A percentile compares a stretch with the other conserved stretches of the same genome.
These are phyloP conservation scores for Pseudocercospora crystallina DNA, from an alignment of 2,329 filamentous ascomycete species.

Conservation along the genomic window DNA sequence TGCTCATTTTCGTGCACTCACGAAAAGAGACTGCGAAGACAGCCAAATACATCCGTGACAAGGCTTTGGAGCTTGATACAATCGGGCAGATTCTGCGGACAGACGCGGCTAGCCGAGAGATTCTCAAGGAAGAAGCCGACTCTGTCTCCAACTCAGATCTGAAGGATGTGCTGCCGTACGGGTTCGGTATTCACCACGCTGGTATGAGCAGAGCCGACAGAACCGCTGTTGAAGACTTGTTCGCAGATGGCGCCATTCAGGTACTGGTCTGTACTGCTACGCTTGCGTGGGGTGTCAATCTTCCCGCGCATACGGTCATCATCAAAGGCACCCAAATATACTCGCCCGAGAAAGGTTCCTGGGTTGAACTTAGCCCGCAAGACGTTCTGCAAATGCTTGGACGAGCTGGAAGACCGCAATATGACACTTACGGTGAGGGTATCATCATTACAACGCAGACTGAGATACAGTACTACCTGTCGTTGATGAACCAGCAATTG, in stretches of 20 bases:
- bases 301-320: conserved; percentile 95
- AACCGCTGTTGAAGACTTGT: conserved; percentile 91
- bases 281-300: conserved; percentile 97
- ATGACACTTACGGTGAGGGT: conserved; percentile 95
- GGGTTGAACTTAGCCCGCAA: conserved; percentile 96
- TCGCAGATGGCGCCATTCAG: conserved; percentile 85
- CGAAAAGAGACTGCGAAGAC: conserved; percentile 98
- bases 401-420: conserved; percentile 92
- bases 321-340: conserved; percentile 99
- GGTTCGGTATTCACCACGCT: conserved; percentile 97
- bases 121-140: conserved; percentile 80
- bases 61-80: conserved; percentile 93
- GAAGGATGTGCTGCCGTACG: conserved; percentile 92
- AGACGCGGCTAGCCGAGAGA: conserved; percentile 87
- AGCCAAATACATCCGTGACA: conserved; percentile 91
- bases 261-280: conserved; percentile 97
- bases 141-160: conserved; percentile 81
- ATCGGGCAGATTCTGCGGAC: conserved; percentile 93
- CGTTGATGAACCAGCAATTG: conserved; percentile 91
- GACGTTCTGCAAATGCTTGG: conserved; percentile 99
- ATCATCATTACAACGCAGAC: conserved; percentile 96
- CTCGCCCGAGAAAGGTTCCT: conserved; percentile 96
- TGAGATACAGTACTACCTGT: conserved; percentile 97
- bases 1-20: conserved; percentile 98
- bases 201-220: conserved; percentile 96